Base-by-base conservation (phyloP, 495 filamentous ascomycete species). In the Neurospora sp. region DNA sequence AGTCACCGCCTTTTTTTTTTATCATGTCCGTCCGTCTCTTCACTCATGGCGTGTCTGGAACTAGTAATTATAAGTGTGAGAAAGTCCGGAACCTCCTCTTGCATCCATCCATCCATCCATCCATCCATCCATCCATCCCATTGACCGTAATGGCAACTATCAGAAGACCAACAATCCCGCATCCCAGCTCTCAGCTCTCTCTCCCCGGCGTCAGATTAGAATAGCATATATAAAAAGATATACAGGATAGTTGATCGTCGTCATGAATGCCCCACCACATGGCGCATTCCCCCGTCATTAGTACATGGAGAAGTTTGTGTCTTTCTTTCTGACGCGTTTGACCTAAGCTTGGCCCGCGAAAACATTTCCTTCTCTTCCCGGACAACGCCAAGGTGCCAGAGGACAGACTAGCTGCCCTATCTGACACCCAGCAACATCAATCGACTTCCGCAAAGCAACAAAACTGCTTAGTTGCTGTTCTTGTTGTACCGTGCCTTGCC, bases 401-500 rank as follows among this genome's bases (percentile, higher is more conserved):
- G 54, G 54, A 66, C 54, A 66, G 27, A 35, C 54, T 66, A 66
- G 54, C 27, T 66, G 54, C 54, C 54, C 54, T 66, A 18, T 18
- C 54, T 66, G 27, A 35, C 54, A 66, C 14, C 14, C 1, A 66
- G 14, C 54, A 35, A 35, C 54, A 66, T 18, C 54, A 18, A 7
- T 66, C 14, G 31, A 35, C 54, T 37, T 66, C 27, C 27, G 54
- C 54, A 66, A 66, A n/a, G n/a, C 27, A 66, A 6, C 54, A 66
- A 0, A 27, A 14, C 20, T n/a, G 39, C 73, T 77, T 74, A 84
- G 31, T 78, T 80, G 78, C 85, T 87, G 78, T 80, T 84, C 82
- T 87, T 89, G 74, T 82, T 86, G 83, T 97, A 98, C 73, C 89
- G 88, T 38, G 92, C 88, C 89, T 98, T 98, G 81, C 94, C 94